Base-by-base conservation (phyloP, 2,329 filamentous ascomycete species). In the Fusarium sp. region DNA sequence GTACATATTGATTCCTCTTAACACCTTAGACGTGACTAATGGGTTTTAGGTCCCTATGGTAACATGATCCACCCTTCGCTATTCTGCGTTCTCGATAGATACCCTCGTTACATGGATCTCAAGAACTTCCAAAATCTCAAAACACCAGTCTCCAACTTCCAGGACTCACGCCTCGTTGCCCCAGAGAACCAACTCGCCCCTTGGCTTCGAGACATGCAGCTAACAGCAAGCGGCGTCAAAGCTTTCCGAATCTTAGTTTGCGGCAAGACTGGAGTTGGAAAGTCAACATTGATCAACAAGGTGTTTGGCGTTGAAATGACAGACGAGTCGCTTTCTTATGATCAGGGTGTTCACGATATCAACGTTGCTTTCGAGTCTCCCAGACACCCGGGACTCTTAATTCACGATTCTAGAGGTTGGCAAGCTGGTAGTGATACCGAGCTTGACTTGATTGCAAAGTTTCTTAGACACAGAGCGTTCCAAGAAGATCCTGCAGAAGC, bases 261-360 rank as follows among this genome's bases (percentile, higher is more conserved):
- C 1, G 72, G 72, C 3, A 74, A 74, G 28, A 74, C 72, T 5
- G 72, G 72, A 1, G 72, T 74, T 1, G 72, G 72, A 1, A 74
- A 74, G 5, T 74, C 72, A n/a, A 74, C 72, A 0, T 24, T 74
- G n/a, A 74, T 74, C 42, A 74, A 74, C 50, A 74, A 72, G 15
- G 72, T 74, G 5, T 74, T 74, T 47, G 72, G 72, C 2, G 72
- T 74, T 22, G 72, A 74, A 26, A 71, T 74, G 64, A 74, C 72
- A 0, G 62, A 64, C 1, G 72, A 74, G 50, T 74, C 72, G 2
- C 21, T 62, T 1, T 73, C 72, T 2, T 74, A 74, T 10, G 56
- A 71, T 0, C 72, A 74, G 9, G 72, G 72, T 3, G 72, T 74
- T 2, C 72, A 74, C 15, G 72, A 74, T 13, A 75, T 74, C 7